These are phyloP conservation scores for Penicillium macrosclerotiorum DNA, from an alignment of 495 filamentous ascomycete species.

Conservation along the genomic window DNA sequence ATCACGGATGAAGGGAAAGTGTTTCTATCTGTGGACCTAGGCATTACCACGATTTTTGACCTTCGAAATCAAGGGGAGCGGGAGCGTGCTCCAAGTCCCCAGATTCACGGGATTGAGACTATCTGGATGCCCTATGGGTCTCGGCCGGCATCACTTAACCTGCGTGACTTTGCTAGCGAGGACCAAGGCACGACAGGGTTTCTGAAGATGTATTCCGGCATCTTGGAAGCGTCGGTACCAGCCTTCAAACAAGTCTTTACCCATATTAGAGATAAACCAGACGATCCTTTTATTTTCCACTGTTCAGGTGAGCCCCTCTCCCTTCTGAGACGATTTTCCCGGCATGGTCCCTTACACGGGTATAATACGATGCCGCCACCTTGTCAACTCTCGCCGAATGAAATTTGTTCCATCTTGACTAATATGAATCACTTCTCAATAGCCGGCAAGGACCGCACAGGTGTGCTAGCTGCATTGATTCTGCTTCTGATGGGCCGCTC, in stretches of 20 bases:
- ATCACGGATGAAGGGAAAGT: conserved; percentile 51
- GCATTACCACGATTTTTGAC: conserved; percentile 63
- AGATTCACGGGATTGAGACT: conserved; percentile 41
- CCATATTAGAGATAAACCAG: conserved; percentile 38
- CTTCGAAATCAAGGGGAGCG: conserved; percentile 59
- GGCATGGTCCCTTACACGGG: neutral
- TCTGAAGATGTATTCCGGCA: conserved; percentile 51
- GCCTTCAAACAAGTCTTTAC: conserved; percentile 34
- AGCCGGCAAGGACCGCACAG: conserved; percentile 66
- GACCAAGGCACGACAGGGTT: conserved; percentile 56
- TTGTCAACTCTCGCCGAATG: neutral
- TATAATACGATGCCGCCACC: neutral
- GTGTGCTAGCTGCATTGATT: conserved; percentile 56
- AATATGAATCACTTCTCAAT: neutral
- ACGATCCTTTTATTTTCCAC: conserved; percentile 50
- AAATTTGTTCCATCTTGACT: neutral
- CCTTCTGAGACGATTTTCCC: neutral
- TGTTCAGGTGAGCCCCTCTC: conserved; percentile 53
- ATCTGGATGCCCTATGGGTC: conserved; percentile 43
- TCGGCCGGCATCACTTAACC: conserved; percentile 29
- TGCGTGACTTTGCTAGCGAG: conserved; percentile 55
- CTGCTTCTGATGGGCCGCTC: conserved; percentile 51
- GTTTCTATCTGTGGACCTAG: conserved; percentile 44
- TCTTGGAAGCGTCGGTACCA: conserved; percentile 36
- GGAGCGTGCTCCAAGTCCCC: conserved; percentile 33